Base-by-base conservation (phyloP, 1,284 basidiomycete genomes). In the Rhodotorula mucilaginosa region DNA sequence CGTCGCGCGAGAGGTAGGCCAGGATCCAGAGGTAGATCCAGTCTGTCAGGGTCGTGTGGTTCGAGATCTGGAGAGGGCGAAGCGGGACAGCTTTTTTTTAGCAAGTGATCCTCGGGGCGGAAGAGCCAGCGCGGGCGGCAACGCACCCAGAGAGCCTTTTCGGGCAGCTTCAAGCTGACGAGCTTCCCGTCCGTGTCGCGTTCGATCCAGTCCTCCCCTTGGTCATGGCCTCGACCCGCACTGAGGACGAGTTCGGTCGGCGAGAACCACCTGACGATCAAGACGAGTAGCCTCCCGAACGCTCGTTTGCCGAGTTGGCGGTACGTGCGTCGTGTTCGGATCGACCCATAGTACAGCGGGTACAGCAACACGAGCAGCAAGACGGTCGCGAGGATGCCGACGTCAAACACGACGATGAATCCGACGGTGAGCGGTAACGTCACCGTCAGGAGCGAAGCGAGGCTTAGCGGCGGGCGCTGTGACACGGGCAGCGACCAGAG, bases 111-210 rank as follows among this genome's bases (percentile, higher is more conserved):
- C n/a, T 34, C 10, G 6, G 2, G 31, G 2, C 34, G n/a, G 15
- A 29, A 46, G 61, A 48, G 26, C 59, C 31, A 13, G 26, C 6
- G 47, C 31, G 1, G 4, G 16, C 90, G 90, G 26, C 26, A 84
- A 69, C 73, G 64, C 49, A 75, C 75, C 88, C 61, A 89, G 3
- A 76, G 57, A 1, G 61, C 86, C 79, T 90, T 88, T 65, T 86
- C 86, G 0, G 93, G 92, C 19, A 96, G 82, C 66, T 88, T 86
- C 66, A 97, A 81, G 3, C 82, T 83, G 4, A 83, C 80, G 21
- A 90, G 84, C 47, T 83, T 81, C 13, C 92, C 91, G 1, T 82
- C 79, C 12, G 64, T 65, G 39, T 82, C 79, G 74, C 89, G 85
- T 72, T 69, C 64, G 15, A 79, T 88, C 69, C 88, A 82, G 26